Base-by-base conservation (phyloP, 768 basidiomycete species). In the Mycena olivaceomarginata region DNA sequence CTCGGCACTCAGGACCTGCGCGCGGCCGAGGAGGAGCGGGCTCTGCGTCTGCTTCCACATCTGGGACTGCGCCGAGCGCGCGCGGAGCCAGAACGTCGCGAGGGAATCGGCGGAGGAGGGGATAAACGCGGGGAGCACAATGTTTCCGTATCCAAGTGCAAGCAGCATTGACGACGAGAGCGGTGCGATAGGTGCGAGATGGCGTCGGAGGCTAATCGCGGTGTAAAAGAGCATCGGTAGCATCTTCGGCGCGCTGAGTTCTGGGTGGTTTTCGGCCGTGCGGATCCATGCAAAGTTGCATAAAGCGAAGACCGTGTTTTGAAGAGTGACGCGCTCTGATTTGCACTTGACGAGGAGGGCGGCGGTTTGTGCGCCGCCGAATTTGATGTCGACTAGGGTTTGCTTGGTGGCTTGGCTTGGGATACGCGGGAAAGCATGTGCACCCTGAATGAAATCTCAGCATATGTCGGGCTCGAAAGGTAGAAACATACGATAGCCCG, bases 121-220 rank as follows among this genome's bases (percentile, higher is more conserved):
- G 12, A 78, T 62, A 43, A 77, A 82, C 10, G 72, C 76, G 16
- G 81, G 80, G 4, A 82, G 78, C 18, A 77, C 67, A 57, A 82
- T 77, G 53, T 70, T 82, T 53, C 70, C 80, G 65, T 81, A 82
- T 13, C 80, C 80, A 11, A 82, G 76, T 20, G 81, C 77, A 45
- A 82, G 78, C n/a, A 77, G 73, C 78, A 80, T 77, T 31, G 59
- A n/a, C 0, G 81, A 76, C 4, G 77, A 53, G 25, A 78, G 77
- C 6, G 64, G 73, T 10, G 72, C 63, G 15, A 74, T 56, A 22
- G 72, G 71, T 13, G 67, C 56, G n/a, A 82, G 69, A 63, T 77
- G 68, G 5, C 70, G 78, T 18, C 76, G 78, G 31, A 82, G 69
- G 53, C 72, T 81, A 48, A 82, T 77, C 6, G 80, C 81, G n/a